A percentile compares a stretch with the other conserved stretches of the same genome.
These are phyloP conservation scores for Vanderwaltozyma tropicalis DNA, from an alignment of 805 yeast genomes.

Conservation along the genomic window DNA sequence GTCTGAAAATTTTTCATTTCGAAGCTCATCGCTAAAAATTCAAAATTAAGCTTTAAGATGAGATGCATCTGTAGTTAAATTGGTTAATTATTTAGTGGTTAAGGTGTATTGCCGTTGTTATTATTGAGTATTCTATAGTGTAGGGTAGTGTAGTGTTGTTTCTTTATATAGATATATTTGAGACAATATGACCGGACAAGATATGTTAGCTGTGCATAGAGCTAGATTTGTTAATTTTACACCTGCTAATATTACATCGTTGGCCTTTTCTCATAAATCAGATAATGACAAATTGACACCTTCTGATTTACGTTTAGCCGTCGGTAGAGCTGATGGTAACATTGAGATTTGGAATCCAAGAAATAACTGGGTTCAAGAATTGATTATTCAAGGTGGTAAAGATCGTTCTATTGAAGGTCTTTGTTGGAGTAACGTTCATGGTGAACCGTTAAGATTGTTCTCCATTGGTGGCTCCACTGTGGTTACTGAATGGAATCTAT, in stretches of 20 bases:
- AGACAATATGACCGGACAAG: conserved; percentile 1
- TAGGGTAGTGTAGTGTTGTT: neutral
- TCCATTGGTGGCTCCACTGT: conserved; percentile 90
- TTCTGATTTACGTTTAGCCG: conserved; percentile 62
- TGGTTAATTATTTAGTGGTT: neutral
- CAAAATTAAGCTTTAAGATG: neutral
- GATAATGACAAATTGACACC: conserved; percentile 36
- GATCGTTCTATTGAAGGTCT: conserved; percentile 85
- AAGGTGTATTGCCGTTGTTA: neutral
- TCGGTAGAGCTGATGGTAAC: conserved; percentile 89
- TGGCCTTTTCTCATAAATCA: conserved; percentile 63
- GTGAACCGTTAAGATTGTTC: conserved; percentile 58
- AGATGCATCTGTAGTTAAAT: neutral
- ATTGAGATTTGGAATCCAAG: conserved; percentile 93
- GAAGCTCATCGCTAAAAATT: conserved; percentile 2
- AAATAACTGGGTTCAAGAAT: conserved; percentile 72
- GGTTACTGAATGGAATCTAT: conserved; percentile 85
- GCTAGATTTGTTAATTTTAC: conserved; percentile 84
- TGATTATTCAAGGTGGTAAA: conserved; percentile 61
- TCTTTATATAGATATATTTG: too few relatives aligned
- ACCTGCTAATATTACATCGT: conserved; percentile 74
- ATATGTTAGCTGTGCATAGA: conserved; percentile 46
- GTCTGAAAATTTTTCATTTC: neutral
- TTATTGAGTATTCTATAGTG: neutral
- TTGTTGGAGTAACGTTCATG: conserved; percentile 55